Percentiles rank a stretch among this genome's conserved stretches.
Conservation (phyloP, 352 stramenopile genomes). For the Globisporangium solare region DNA sequence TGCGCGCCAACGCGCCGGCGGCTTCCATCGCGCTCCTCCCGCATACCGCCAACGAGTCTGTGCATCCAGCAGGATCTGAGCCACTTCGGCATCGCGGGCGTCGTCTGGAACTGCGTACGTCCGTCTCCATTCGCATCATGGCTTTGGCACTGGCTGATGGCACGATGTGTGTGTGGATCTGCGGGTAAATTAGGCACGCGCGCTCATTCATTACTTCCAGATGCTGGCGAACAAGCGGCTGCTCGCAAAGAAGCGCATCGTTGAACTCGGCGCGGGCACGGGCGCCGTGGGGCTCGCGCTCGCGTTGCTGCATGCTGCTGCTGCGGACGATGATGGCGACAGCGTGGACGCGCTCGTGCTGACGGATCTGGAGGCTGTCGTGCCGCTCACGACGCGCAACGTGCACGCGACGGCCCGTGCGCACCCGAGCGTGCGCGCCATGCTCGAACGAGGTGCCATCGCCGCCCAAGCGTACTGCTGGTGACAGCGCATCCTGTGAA, state of each 20-base stretch:
- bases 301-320: slow-evolving; percentile 8
- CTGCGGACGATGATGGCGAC: no score
- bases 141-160: slow-evolving; percentile 9
- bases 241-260: slow-evolving; percentile 23
- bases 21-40: slow-evolving; percentile 21
- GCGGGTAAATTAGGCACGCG: slow-evolving; percentile 29
- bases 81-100: slow-evolving; percentile 47
- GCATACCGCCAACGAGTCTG: slow-evolving; percentile 5
- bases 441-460: slow-evolving; percentile 21
- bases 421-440: slow-evolving; percentile 19
- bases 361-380: slow-evolving; percentile 46
- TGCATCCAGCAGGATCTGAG: slow-evolving; percentile 43
- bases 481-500: slow-evolving; percentile 11
- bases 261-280: slow-evolving; percentile 57
- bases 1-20: slow-evolving; percentile 42
- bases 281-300: slow-evolving; percentile 47
- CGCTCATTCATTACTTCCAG: slow-evolving; percentile 38
- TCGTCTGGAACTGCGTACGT: slow-evolving; percentile 75
- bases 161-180: not conserved
- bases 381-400: slow-evolving; percentile 40
- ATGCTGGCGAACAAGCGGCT: slow-evolving; percentile 17
- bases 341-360: slow-evolving; percentile 35
- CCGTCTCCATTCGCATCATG: slow-evolving; percentile 2
- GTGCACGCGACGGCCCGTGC: slow-evolving; percentile 16
- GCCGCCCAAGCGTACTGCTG: slow-evolving; percentile 28